Base-by-base conservation (phyloP, 768 basidiomycete genomes). In the Porphyrellus cyaneotinctus region DNA sequence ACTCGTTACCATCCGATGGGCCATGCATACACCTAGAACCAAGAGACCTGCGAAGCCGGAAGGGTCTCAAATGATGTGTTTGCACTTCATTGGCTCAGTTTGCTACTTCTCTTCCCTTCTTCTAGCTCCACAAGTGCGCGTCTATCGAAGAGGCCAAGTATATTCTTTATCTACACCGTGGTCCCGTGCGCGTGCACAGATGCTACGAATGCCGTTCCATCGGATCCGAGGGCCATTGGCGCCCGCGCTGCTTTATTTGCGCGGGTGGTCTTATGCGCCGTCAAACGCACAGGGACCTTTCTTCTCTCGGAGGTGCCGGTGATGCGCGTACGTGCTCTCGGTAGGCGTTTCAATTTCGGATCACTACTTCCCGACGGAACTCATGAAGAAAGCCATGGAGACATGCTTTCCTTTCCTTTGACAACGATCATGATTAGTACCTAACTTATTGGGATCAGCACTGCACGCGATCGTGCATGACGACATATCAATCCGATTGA, bases 351-450 rank as follows among this genome's bases (percentile, higher is more conserved):
- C n/a, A n/a, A n/a, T n/a, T n/a, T n/a, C n/a, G n/a, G n/a, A n/a
- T n/a, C n/a, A n/a, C n/a, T n/a, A n/a, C n/a, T n/a, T n/a, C n/a
- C n/a, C n/a, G n/a, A n/a, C n/a, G n/a, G n/a, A n/a, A n/a, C n/a
- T n/a, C n/a, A n/a, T 18, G 28, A 23, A 31, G 28, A 26, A 28
- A 39, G 9, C 28, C 6, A 35, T 35, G 18, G 37, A 28, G 26
- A 2, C 13, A 20, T 23, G 41, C 26, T 28, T 20, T 30, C 31
- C 8, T 32, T 28, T n/a, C 26, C 18, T 26, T 41, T 28, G 43
- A 49, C 45, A 37, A 39, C 24, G 47, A 41, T 49, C 38, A 39
- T 20, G 47, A 41, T 49, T 33, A 6, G 58, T 59, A 22, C 53
- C 58, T 59, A 20, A n/a, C 14, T 10, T n/a, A 11, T 28, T 28